Evolutionary conservation across 164 flowering plant genomes (phyloP).

Genomic region (Vitis labrusca): DNA sequence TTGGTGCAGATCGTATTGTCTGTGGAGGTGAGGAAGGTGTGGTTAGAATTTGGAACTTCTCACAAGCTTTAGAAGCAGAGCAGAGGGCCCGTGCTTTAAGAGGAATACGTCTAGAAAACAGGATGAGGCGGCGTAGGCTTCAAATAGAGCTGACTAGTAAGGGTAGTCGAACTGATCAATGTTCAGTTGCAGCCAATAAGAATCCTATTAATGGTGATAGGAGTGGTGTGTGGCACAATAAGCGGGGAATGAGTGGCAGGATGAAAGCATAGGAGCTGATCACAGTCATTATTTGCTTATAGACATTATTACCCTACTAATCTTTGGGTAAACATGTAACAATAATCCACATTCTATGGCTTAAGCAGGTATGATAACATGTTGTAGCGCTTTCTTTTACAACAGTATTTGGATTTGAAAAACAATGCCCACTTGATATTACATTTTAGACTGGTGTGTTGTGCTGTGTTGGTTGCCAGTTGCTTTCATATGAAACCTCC

Average conservation of each 20-base stretch:
- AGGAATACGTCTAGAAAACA: conserved; percentile 67
- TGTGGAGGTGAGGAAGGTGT: conserved; percentile 91
- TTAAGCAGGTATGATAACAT: conserved; percentile 4
- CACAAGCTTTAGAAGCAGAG: conserved; percentile 77
- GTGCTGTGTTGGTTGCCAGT: not conserved
- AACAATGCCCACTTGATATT: not conserved
- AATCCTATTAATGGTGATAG: conserved; percentile 52
- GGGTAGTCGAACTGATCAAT: conserved; percentile 49
- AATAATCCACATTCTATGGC: not conserved
- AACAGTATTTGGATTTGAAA: not conserved
- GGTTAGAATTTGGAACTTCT: conserved; percentile 90
- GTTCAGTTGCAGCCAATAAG: conserved; percentile 77
- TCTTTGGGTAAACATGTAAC: not conserved
- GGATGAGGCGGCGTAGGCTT: conserved; percentile 72
- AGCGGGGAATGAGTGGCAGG: conserved; percentile 58
- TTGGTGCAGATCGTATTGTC: conserved; percentile 83
- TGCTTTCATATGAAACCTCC: not conserved
- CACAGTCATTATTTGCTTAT: not conserved
- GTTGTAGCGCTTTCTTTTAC: not conserved
- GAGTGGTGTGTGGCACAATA: conserved; percentile 51
- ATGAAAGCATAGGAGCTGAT: conserved; percentile 51
- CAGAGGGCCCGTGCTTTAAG: conserved; percentile 55
- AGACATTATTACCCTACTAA: not conserved
- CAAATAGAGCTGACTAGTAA: conserved; percentile 55
- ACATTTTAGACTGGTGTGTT: too few relatives aligned